A percentile compares a stretch with the other conserved stretches of the same genome.
Evolutionary conservation across 176 grass and related monocot genomes (phyloP).

Genomic region (Thalia dealbata): DNA sequence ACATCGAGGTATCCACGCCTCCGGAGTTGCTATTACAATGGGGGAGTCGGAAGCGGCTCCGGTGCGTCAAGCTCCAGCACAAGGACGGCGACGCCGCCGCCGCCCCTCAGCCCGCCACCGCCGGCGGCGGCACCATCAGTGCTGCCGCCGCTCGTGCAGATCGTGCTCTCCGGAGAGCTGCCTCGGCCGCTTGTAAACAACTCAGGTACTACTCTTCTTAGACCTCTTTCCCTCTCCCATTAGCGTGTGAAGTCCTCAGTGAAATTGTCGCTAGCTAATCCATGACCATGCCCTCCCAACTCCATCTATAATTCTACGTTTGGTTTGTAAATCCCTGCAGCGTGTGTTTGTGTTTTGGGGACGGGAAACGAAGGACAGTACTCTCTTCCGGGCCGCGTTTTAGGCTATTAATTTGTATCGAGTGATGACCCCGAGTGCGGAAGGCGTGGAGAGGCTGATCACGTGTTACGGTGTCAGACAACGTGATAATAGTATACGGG

Average conservation of each 20-base stretch:
- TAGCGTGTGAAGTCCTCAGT: too few species aligned
- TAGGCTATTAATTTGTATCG: not conserved
- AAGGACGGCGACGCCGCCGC: constrained; percentile 36
- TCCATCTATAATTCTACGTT: too few species aligned
- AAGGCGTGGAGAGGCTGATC: not conserved
- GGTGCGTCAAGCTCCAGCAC: constrained; percentile 40
- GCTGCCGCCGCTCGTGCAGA: constrained; percentile 24
- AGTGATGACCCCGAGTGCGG: not conserved
- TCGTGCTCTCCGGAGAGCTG: constrained; percentile 18
- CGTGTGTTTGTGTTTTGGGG: too few species aligned
- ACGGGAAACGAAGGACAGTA: too few species aligned
- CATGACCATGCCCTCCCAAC: too few species aligned
- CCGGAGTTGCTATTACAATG: constrained; percentile 59
- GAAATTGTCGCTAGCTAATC: too few species aligned
- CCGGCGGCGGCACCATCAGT: not conserved
- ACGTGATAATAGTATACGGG: too few species aligned
- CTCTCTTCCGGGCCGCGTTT: not conserved
- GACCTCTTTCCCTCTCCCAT: not conserved
- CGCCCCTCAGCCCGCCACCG: constrained; percentile 19
- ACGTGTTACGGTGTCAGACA: not conserved
- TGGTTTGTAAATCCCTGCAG: too few species aligned
- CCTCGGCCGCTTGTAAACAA: not conserved
- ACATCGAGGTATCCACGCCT: constrained; percentile 10
- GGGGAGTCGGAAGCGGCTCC: constrained; percentile 68
- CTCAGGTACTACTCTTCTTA: not conserved